Conservation (phyloP, 345 rosid genomes). For the Acer campestre region DNA sequence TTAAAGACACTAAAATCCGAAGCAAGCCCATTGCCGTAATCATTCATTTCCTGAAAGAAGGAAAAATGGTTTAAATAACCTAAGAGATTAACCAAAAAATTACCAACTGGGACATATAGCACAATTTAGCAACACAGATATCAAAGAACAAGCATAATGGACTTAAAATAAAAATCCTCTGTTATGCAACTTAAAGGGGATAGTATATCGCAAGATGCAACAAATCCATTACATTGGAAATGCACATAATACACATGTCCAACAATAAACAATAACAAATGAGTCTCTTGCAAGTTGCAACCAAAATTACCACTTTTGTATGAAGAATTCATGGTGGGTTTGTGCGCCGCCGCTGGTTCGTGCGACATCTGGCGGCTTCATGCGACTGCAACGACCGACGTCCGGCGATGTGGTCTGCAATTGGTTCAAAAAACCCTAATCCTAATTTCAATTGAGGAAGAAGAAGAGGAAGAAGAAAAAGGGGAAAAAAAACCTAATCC, state of each 20-base stretch:
- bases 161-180: neutral
- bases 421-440: no score
- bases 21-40: conserved; percentile 21
- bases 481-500: no score
- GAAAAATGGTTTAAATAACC: no score
- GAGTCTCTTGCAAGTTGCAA: neutral
- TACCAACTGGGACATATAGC: neutral
- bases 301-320: neutral
- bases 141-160: neutral
- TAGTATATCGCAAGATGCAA: neutral
- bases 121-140: neutral
- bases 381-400: no score
- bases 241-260: neutral
- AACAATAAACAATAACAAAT: neutral
- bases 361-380: no score
- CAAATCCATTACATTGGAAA: neutral
- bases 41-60: no score
- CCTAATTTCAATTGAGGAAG: no score
- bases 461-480: no score
- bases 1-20: conserved; percentile 20
- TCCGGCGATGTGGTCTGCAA: no score
- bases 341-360: no score
- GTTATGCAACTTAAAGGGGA: neutral
- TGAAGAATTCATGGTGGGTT: no score
- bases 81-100: neutral